Evolutionary conservation across 805 yeast genomes (phyloP).

Genomic region (Blastobotrys attinorum): DNA sequence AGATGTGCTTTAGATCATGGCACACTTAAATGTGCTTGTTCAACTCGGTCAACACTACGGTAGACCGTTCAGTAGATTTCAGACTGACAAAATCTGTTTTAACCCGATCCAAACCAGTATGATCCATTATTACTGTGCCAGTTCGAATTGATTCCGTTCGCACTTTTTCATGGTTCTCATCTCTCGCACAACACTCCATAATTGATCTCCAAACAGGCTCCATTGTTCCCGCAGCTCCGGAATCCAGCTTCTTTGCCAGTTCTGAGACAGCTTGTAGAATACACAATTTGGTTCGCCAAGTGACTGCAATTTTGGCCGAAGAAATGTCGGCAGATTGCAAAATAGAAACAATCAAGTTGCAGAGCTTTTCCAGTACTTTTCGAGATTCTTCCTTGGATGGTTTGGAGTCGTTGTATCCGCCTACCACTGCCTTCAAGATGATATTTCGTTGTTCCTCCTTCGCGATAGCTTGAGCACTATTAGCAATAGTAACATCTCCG

Average conservation of each 20-base stretch:
- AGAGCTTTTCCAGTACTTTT: not conserved
- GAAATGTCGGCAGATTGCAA: slow-evolving; percentile 33
- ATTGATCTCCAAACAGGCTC: slow-evolving; percentile 10
- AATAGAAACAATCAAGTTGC: slow-evolving; percentile 22
- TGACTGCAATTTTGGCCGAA: slow-evolving; percentile 26
- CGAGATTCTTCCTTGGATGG: slow-evolving; percentile 1
- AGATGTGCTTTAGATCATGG: no score
- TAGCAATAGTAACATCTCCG: slow-evolving; percentile 24
- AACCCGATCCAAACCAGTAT: slow-evolving; percentile 10
- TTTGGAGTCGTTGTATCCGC: no score
- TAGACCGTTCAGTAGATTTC: slow-evolving; percentile 35
- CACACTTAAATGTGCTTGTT: no score
- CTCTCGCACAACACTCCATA: slow-evolving; percentile 7
- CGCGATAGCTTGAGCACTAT: slow-evolving; percentile 2
- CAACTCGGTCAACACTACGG: slow-evolving; percentile 34
- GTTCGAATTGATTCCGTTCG: slow-evolving; percentile 41
- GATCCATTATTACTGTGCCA: slow-evolving; percentile 24
- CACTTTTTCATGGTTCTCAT: slow-evolving; percentile 41
- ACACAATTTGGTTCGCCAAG: slow-evolving; percentile 57
- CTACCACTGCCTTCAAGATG: slow-evolving; percentile 13
- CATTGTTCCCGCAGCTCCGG: not conserved
- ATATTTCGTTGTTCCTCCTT: slow-evolving; percentile 15
- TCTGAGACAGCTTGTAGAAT: slow-evolving; percentile 35
- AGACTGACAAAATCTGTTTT: slow-evolving; percentile 16
- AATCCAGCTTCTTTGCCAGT: slow-evolving; percentile 5